Evolutionary conservation across 495 filamentous ascomycete genomes (phyloP).

Genomic region (Massariosphaeria phaeospora): DNA sequence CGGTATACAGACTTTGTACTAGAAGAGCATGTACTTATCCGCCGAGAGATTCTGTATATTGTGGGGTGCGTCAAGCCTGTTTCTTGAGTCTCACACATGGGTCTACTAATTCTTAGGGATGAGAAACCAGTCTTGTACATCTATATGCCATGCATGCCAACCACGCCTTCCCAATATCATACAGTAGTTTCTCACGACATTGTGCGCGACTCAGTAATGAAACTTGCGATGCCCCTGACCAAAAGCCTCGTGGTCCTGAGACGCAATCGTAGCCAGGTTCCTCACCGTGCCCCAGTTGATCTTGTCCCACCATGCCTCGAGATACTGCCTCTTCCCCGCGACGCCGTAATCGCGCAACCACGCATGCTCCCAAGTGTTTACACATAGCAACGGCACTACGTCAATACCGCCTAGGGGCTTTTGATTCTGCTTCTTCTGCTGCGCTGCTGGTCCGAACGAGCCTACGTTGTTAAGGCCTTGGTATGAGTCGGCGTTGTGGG

Average conservation of each 20-base stretch:
- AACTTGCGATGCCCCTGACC: too few species aligned
- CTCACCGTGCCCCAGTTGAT: conserved; percentile 78
- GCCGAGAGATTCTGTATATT: too few species aligned
- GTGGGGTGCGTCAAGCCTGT: too few species aligned
- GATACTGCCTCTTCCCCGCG: conserved; percentile 67
- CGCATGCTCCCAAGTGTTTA: conserved; percentile 95
- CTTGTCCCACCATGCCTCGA: conserved; percentile 76
- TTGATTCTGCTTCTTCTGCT: conserved; percentile 46
- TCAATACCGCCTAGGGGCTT: conserved; percentile 55
- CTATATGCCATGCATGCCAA: not conserved
- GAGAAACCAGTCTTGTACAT: not conserved
- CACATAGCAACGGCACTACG: conserved; percentile 71
- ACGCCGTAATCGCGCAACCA: conserved; percentile 85
- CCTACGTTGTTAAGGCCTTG: conserved; percentile 41
- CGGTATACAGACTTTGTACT: too few species aligned
- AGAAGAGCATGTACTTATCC: too few species aligned
- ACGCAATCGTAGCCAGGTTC: not conserved
- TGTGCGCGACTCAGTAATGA: too few species aligned
- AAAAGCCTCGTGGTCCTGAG: too few species aligned
- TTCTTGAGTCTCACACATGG: too few species aligned
- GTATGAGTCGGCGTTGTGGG: conserved; percentile 39
- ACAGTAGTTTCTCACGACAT: too few species aligned
- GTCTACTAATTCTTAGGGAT: too few species aligned
- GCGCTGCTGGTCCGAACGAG: conserved; percentile 42
- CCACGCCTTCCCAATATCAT: too few species aligned